Evolutionary conservation across 2,329 filamentous ascomycete genomes (phyloP).

Genomic region (Scedosporium minutisporum): DNA sequence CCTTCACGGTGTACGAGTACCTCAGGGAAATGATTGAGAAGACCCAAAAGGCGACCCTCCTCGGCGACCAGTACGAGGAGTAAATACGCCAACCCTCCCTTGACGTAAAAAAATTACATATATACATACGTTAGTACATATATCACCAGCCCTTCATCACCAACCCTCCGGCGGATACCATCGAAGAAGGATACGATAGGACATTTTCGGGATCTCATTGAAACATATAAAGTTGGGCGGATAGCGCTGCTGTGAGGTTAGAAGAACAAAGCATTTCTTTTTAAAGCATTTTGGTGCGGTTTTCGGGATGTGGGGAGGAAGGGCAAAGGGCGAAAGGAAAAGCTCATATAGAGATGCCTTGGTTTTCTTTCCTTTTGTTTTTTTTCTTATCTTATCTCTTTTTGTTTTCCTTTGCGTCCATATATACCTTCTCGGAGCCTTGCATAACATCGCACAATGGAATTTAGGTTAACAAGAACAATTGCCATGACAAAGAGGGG

Average conservation of each 20-base stretch:
- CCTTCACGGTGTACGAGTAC: conserved; percentile 69
- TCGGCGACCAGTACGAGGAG: conserved; percentile 59
- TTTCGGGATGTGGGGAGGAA: neutral
- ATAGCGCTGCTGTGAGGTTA: neutral
- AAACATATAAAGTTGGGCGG: neutral
- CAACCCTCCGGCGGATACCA: neutral
- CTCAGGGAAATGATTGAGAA: conserved; percentile 64
- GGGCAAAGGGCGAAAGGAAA: conserved; percentile 1
- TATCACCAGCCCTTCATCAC: neutral
- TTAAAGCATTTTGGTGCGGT: neutral
- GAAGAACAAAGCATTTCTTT: neutral
- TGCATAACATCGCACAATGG: conserved; percentile 4
- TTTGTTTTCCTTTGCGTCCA: neutral
- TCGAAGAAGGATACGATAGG: neutral
- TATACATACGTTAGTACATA: neutral
- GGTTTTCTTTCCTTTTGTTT: neutral
- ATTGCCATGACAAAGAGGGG: neutral
- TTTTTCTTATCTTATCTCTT: conserved; percentile 1
- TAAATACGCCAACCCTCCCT: conserved; percentile 20
- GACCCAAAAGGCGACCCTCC: conserved; percentile 22
- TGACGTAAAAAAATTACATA: neutral
- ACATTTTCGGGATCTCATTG: neutral
- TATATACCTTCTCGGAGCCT: conserved; percentile 2
- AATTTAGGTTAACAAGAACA: neutral
- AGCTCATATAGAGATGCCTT: neutral